These are phyloP conservation scores for Hydrangea macrophylla DNA, from an alignment of 148 eudicot genomes.

Conservation along the genomic window DNA sequence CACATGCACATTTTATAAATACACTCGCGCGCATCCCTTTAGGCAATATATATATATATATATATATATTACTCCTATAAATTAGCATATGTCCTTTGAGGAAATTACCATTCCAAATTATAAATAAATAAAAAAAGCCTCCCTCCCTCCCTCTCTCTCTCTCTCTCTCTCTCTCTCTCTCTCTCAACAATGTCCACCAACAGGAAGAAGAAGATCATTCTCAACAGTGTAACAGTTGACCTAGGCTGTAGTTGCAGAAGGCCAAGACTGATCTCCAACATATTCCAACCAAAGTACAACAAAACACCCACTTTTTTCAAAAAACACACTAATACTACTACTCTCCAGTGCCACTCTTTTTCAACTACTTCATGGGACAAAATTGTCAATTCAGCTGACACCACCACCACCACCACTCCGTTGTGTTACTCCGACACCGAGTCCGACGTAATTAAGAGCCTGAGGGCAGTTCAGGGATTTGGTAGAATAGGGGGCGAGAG, in stretches of 20 bases:
- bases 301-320: slow-evolving; percentile 9
- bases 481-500: slow-evolving; percentile 59
- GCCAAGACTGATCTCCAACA: slow-evolving; percentile 40
- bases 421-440: slow-evolving; percentile 1
- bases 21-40: background rate
- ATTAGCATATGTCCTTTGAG: no score
- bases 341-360: slow-evolving; percentile 7
- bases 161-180: slow-evolving; percentile 15
- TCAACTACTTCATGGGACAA: slow-evolving; percentile 16
- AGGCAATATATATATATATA: slow-evolving; percentile 2
- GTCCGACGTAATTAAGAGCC: slow-evolving; percentile 22
- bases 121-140: no score
- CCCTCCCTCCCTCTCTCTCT: background rate
- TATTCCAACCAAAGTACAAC: slow-evolving; percentile 47
- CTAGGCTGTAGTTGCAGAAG: slow-evolving; percentile 48
- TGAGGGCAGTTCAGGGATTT: slow-evolving; percentile 41
- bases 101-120: no score
- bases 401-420: slow-evolving; percentile 23
- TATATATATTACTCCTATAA: no score
- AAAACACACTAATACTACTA: no score
- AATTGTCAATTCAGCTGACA: background rate
- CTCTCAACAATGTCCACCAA: slow-evolving; percentile 34
- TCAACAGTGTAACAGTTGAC: slow-evolving; percentile 35
- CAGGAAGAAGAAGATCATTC: slow-evolving; percentile 22
- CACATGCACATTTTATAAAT: background rate